phyloP scores from a whole-genome alignment of 2,329 filamentous ascomycete genomes.

The Ophiostoma tasmaniense region DNA sequence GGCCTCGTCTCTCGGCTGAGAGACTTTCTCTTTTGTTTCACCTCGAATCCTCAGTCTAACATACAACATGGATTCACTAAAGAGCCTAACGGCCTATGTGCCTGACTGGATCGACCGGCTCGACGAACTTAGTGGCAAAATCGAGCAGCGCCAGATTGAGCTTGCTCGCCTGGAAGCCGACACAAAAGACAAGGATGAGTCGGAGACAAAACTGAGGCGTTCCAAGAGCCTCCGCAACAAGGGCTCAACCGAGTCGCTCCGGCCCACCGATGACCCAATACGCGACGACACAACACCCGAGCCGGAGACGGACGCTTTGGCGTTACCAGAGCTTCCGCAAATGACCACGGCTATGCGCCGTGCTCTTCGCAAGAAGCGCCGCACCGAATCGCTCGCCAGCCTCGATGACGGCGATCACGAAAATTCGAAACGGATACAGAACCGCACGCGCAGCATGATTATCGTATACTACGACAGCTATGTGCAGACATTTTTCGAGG shows the following conservation, averaged over 20 bases:
- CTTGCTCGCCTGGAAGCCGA: conserved; percentile 36
- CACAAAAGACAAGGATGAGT: conserved; percentile 24
- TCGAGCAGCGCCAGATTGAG: conserved; percentile 53
- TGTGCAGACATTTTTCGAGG: conserved; percentile 74
- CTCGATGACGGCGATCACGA: conserved; percentile 32
- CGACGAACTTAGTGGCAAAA: conserved; percentile 52
- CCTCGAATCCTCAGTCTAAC: not conserved
- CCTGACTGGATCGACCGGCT: conserved; percentile 53
- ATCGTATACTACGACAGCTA: conserved; percentile 90
- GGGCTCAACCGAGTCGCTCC: conserved; percentile 25
- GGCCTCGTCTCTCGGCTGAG: conserved; percentile 3
- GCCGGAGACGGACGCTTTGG: conserved; percentile 8
- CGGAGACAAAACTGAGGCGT: conserved; percentile 9
- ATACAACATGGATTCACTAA: conserved; percentile 45
- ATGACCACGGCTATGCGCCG: not conserved
- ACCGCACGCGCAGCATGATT: conserved; percentile 65
- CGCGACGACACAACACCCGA: conserved; percentile 14
- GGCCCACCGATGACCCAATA: conserved; percentile 21
- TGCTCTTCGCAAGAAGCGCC: conserved; percentile 26
- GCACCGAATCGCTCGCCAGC: conserved; percentile 45
- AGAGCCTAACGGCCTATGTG: conserved; percentile 45
- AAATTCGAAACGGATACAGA: conserved; percentile 36
- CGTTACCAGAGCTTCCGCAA: not conserved
- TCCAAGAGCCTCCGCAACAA: conserved; percentile 25
- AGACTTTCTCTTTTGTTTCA: not conserved